Base-by-base conservation (phyloP, 2,329 filamentous ascomycete genomes). In the Nemania sp. region DNA sequence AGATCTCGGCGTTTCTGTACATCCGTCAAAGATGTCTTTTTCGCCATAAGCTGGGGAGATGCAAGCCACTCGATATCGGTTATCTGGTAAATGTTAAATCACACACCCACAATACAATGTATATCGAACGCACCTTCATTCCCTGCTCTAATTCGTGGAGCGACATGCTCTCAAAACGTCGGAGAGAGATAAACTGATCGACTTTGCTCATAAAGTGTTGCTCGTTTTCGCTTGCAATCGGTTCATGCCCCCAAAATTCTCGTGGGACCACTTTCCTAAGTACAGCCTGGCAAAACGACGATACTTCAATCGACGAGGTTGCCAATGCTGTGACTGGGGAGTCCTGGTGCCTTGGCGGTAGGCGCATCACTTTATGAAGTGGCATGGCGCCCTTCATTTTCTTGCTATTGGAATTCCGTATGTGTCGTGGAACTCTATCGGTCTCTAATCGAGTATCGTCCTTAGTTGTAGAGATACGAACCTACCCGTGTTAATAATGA, bases 231-330 rank as follows among this genome's bases (percentile, higher is more conserved):
- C 66, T 57, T 37, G 82, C 81, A 0, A 76, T 74, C 1, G 81
- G 72, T 1, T 82, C 84, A 17, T 72, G 66, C 0, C 93, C 92
- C 87, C 90, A 96, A 59, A 97, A 89, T 2, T 80, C 83, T 45
- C 81, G 78, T 0, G 94, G 94, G 29, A 99, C 83, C 15, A 97
- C 78, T 59, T 84, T 90, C 18, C 79, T 79, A 32, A 97, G 71
- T 0, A 89, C 87, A 2, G 91, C 89, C 70, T 89, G 90, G 73
- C 92, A 97, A 71, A 96, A 98, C 0, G 91, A 89, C 3, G 93
- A 96, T 2, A 98, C 90, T 49, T 86, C 82, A 1, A 86, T 78
- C 2, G 78, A 65, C 0, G 90, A 84, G 15, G 87, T 91, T 1
- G 92, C 89, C 66, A 90, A 77, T 18, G 89, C 84, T 35, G 87